These are phyloP conservation scores for Eucalyptus virginea DNA, from an alignment of 345 rosid species.

Conservation along the genomic window DNA sequence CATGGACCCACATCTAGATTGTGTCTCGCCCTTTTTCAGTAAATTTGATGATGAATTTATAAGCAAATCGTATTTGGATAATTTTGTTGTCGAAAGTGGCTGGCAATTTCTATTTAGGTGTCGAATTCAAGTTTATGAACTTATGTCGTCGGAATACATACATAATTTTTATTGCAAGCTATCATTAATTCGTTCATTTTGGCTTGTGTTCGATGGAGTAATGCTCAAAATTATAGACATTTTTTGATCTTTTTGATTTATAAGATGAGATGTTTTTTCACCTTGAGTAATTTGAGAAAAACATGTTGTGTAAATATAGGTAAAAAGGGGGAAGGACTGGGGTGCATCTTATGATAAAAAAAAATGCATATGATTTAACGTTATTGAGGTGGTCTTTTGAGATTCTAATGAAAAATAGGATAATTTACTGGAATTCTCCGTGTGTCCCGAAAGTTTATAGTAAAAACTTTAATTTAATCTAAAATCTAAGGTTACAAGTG, in stretches of 20 bases:
- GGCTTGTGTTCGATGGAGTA: neutral
- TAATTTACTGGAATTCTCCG: neutral
- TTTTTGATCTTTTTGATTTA: neutral
- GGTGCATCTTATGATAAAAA: neutral
- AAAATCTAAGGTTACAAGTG: neutral
- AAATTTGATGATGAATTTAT: neutral
- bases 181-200: neutral
- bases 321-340: neutral
- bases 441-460: neutral
- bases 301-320: neutral
- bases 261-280: neutral
- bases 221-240: neutral
- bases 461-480: neutral
- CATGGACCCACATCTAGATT: neutral
- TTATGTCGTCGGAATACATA: neutral
- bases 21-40: neutral
- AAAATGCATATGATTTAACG: neutral
- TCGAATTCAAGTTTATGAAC: neutral
- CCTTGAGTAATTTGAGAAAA: neutral
- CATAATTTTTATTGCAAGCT: neutral
- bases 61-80: neutral
- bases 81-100: neutral
- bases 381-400: neutral
- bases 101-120: neutral
- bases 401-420: neutral